Evolutionary conservation across 2,329 filamentous ascomycete genomes (phyloP), one percentile per base, ranked within the genome.

Genomic region (Fusarium anthophilum): DNA sequence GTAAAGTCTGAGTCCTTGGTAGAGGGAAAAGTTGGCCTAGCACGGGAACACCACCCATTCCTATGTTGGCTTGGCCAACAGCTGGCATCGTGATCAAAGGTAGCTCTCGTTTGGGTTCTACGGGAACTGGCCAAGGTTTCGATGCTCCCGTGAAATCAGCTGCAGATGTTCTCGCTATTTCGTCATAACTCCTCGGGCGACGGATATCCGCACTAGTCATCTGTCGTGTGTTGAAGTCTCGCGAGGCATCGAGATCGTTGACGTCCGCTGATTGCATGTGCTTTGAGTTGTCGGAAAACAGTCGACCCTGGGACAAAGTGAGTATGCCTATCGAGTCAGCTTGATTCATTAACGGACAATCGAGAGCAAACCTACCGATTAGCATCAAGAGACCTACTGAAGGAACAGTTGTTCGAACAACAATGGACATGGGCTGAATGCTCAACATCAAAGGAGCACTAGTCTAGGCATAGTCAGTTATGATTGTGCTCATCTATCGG

Each of bases 361-460:
- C 13, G 35, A 24, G 18, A 47, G 32, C 35, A 18, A 24, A 53
- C 76, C 73, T 83, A 89, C 87, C 82, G 69, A 89, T 83, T 43
- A 89, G 72, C 20, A 88, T 77, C 35, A 85, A 79, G 24, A 90
- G 81, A 6, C 88, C 88, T 37, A 82, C 79, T 8, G 87, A 85
- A 38, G 89, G 88, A 30, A 90, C 77, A 12, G 87, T 83, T 6
- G 87, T 89, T 70, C 85, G 83, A 47, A 84, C 78, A 28, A 85
- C 80, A 22, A 89, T 77, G 22, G 82, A 80, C 20, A 86, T 82
- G 9, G 80, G 80, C 24, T 72, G 74, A 48, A 86, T 81, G 39
- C 88, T 89, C 13, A 91, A 78, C 56, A 88, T 81, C 79, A 90
- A 82, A 14, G 85, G 82, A 13, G 86, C 82, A 74, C 89, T 90